Evolutionary conservation across 2,329 filamentous ascomycete genomes (phyloP).

Genomic region (Gliomastix tumulicola): DNA sequence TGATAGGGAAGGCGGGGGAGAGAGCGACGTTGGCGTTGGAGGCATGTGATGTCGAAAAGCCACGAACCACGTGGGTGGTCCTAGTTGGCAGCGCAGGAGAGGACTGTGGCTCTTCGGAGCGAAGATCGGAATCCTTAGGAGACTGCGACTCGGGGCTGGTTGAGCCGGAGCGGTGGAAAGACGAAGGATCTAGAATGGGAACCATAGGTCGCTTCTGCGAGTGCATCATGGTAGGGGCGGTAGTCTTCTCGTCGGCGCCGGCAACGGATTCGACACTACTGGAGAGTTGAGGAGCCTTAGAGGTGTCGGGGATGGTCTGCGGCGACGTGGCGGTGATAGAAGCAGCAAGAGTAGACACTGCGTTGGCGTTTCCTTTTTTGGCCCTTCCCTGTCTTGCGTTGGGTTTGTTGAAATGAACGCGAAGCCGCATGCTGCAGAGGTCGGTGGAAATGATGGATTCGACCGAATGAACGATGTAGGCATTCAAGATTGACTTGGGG

Average conservation of each 20-base stretch:
- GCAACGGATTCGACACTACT: conserved; percentile 69
- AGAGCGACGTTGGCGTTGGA: too few relatives aligned
- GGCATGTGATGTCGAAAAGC: conserved; percentile 73
- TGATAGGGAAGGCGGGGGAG: conserved; percentile 22
- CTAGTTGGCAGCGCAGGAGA: conserved; percentile 18
- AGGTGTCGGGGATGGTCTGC: conserved; percentile 40
- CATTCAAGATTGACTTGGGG: too few relatives aligned
- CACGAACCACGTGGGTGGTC: conserved; percentile 69
- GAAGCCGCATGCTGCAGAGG: conserved; percentile 95
- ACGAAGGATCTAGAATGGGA: too few relatives aligned
- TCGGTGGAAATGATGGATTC: conserved; percentile 90
- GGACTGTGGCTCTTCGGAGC: conserved; percentile 17
- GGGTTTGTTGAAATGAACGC: too few relatives aligned
- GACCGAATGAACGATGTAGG: conserved; percentile 87
- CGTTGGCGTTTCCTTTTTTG: too few relatives aligned
- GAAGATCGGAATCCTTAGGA: conserved; percentile 54
- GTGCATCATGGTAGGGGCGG: too few relatives aligned
- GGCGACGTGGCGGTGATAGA: conserved; percentile 60
- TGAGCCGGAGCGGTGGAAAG: conserved; percentile 28
- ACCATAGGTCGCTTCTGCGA: too few relatives aligned
- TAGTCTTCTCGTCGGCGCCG: conserved; percentile 60
- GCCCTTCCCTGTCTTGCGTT: too few relatives aligned
- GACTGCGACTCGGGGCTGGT: conserved; percentile 32
- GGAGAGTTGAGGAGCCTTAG: conserved; percentile 61
- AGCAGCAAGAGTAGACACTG: too few relatives aligned